Evolutionary conservation across 805 yeast species (phyloP).

Genomic region (Kregervanrija pseudodelftensis): DNA sequence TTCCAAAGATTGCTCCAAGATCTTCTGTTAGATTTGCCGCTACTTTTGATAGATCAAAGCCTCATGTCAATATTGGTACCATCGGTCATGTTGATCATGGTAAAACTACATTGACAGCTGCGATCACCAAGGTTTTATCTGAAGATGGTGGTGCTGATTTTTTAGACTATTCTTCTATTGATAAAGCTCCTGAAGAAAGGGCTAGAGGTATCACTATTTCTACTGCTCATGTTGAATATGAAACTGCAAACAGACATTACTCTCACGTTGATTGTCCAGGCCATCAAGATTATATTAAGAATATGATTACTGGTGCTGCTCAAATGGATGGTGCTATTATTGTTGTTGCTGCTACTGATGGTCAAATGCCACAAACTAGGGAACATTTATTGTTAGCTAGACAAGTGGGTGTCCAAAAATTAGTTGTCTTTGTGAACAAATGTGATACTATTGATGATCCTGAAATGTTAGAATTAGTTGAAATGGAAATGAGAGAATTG

Average conservation of each 20-base stretch:
- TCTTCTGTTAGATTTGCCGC: slow-evolving; percentile 36
- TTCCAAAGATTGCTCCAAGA: slow-evolving; percentile 13
- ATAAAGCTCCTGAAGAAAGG: slow-evolving; percentile 98
- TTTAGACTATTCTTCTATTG: slow-evolving; percentile 89
- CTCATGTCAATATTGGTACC: slow-evolving; percentile 95
- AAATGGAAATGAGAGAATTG: slow-evolving; percentile 99
- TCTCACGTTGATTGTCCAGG: slow-evolving; percentile 99
- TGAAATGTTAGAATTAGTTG: slow-evolving; percentile 98
- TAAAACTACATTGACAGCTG: slow-evolving; percentile 96
- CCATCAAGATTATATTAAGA: slow-evolving; percentile 97
- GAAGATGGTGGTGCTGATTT: slow-evolving; percentile 86
- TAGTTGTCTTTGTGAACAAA: slow-evolving; percentile 97
- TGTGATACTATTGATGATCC: slow-evolving; percentile 97
- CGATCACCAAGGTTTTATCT: slow-evolving; percentile 91
- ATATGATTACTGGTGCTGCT: slow-evolving; percentile 99
- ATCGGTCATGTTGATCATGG: slow-evolving; percentile 99
- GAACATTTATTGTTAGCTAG: slow-evolving; percentile 97
- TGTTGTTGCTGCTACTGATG: slow-evolving; percentile 98
- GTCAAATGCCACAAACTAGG: slow-evolving; percentile 99
- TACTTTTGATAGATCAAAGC: slow-evolving; percentile 89
- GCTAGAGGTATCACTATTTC: slow-evolving; percentile 99
- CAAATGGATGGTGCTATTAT: slow-evolving; percentile 99
- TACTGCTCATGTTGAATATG: slow-evolving; percentile 96
- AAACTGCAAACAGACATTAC: slow-evolving; percentile 90
- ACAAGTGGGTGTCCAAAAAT: slow-evolving; percentile 98